Base-by-base conservation (phyloP, 495 filamentous ascomycete genomes). In the Trichocladium uniseriatum region DNA sequence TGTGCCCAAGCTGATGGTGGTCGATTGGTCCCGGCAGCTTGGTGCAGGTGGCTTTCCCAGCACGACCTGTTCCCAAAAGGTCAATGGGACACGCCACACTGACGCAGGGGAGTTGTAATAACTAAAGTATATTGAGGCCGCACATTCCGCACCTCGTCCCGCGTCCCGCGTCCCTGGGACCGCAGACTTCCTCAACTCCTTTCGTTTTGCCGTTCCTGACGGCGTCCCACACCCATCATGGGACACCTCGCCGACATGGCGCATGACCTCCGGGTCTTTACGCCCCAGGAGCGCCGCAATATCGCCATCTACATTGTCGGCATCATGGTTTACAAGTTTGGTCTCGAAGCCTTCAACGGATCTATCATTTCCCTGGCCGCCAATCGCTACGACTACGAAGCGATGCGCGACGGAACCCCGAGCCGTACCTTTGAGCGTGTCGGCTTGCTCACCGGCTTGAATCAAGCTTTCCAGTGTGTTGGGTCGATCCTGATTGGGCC, bases 401-500 rank as follows among this genome's bases (percentile, higher is more conserved):
- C 66, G 14, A 49, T 51, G 13, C 31, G 31, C 8, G 49, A 40
- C 47, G 41, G 49, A 1, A 63, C 56, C 3, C 53, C 62, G 1
- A 51, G 63, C 32, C 66, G 64, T 49, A 68, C 68, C 3, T 72
- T 73, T 38, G 61, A 66, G 47, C 57, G 71, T 19, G 59, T 72
- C 15, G 69, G 69, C n/a, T 56, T 74, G 5, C 59, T 72, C 35
- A 63, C 61, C 14, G 66, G 69, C 7, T 54, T 72, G 6, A 73
- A 72, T 37, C 69, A 71, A 45, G 68, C 69, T 7, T 72, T 62
- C 41, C 69, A 72, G 52, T 72, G 70, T 45, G 52, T 73, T 36
- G 70, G 70, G 2, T 68, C 67, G 28, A 71, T 72, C 24, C 51
- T 73, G n/a, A 72, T 71, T 21, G 69, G 69, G 1, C 70, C 69